Evolutionary conservation across 441 rosid genomes (phyloP).

Genomic region (Syzygium malaccense): DNA sequence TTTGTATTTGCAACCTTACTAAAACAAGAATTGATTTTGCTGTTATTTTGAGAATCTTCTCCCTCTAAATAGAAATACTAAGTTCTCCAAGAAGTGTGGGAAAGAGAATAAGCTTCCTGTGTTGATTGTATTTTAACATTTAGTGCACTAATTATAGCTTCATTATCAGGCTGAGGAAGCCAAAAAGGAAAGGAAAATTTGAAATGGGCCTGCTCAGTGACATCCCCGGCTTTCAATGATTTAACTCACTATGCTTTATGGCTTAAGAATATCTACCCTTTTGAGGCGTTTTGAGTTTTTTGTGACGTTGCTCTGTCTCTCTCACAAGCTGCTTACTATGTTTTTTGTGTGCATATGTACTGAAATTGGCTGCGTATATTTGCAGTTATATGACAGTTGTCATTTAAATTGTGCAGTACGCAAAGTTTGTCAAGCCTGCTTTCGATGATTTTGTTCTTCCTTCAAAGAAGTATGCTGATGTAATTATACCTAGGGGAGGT

Average conservation of each 20-base stretch:
- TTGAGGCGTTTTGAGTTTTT: neutral
- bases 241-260: neutral
- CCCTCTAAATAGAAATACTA: neutral
- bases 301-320: neutral
- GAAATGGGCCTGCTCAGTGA: neutral
- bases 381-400: neutral
- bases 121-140: neutral
- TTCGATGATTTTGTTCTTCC: constrained; percentile 97
- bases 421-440: constrained; percentile 98
- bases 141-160: neutral
- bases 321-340: neutral
- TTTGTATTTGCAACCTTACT: neutral
- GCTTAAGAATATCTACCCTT: neutral
- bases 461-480: constrained; percentile 95
- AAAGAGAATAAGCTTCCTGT: neutral
- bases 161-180: neutral
- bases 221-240: neutral
- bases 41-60: neutral
- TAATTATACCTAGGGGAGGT: constrained; percentile 94
- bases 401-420: constrained; percentile 50
- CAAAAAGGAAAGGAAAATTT: neutral
- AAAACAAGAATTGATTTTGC: neutral
- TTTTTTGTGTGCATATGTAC: neutral
- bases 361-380: neutral
- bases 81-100: neutral